Evolutionary conservation across 495 filamentous ascomycete species (phyloP), one percentile per base, ranked within the genome.

Genomic region (Clohesyomyces aquaticus): DNA sequence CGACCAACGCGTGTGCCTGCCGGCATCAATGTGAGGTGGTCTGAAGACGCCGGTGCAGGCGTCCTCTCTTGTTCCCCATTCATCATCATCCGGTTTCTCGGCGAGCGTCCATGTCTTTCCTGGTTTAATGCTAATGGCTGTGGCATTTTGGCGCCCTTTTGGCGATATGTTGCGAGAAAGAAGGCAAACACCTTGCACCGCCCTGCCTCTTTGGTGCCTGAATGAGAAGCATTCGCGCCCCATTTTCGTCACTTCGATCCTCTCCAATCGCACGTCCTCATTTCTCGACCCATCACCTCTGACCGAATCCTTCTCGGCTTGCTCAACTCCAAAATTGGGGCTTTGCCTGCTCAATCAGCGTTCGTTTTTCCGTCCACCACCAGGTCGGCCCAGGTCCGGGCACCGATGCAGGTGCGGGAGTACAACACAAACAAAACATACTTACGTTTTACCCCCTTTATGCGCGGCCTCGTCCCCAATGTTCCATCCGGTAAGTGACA

Each of bases 181-280:
- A 48, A 23, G 45, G 53, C 12, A 65, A 55, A 55, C 62, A 59
- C 61, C 53, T 57, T 49, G 51, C 61, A 51, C 62, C 48, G 62
- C 62, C 55, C 62, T 60, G 62, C 38, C 52, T 64, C 19, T 21
- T 54, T 28, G 55, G 18, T 53, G 62, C 62, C 62, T 65, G 42
- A 9, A 19, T 23, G 19, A 29, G 21, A 22, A 1, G 43, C 8
- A 55, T n/a, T 46, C 46, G 42, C 55, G 62, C 62, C 55, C 55
- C 62, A 42, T 53, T 54, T 52, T 29, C 22, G 35, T 54, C 22
- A 46, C 14, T 38, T 25, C 29, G 3, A 1, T 4, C 12, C 29
- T 48, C 45, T 57, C 61, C 53, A 64, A 58, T 64, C 23, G 47
- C 28, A 16, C 1, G 21, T 42, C 12, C 22, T 18, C 52, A 29